These are phyloP conservation scores for Coelastrella sp. DNA, from an alignment of 139 green algal species.

Conservation along the genomic window DNA sequence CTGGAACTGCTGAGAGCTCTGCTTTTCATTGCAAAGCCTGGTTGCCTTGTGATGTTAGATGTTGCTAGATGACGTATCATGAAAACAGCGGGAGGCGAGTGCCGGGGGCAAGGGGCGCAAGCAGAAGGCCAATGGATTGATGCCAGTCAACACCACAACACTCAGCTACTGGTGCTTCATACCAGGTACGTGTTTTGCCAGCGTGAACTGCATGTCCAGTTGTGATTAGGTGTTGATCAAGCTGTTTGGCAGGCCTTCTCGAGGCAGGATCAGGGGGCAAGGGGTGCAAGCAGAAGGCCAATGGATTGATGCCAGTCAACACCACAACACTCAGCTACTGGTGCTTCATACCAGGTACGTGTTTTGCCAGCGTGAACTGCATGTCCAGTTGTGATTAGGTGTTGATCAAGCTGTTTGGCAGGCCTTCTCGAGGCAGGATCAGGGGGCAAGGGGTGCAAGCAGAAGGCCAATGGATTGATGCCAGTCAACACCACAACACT, in stretches of 20 bases:
- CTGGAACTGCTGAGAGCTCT: too few species aligned
- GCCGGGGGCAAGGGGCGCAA: not conserved
- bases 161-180: conserved; percentile 97
- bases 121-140: not conserved
- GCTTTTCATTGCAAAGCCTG: too few species aligned
- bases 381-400: too few species aligned
- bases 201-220: too few species aligned
- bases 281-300: not conserved
- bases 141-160: conserved; percentile 59
- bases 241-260: too few species aligned
- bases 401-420: too few species aligned
- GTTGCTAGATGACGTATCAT: too few species aligned
- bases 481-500: conserved; percentile 70
- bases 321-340: conserved; percentile 90
- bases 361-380: too few species aligned
- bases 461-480: not conserved
- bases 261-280: too few species aligned
- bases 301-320: not conserved
- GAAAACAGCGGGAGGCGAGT: conserved; percentile 50
- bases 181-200: conserved; percentile 44
- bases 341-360: conserved; percentile 88
- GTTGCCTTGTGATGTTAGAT: too few species aligned
- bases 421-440: too few species aligned
- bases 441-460: not conserved
- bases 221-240: too few species aligned